These are phyloP conservation scores for Corymbia citriodora DNA, from an alignment of 441 rosid genomes.

Conservation along the genomic window DNA sequence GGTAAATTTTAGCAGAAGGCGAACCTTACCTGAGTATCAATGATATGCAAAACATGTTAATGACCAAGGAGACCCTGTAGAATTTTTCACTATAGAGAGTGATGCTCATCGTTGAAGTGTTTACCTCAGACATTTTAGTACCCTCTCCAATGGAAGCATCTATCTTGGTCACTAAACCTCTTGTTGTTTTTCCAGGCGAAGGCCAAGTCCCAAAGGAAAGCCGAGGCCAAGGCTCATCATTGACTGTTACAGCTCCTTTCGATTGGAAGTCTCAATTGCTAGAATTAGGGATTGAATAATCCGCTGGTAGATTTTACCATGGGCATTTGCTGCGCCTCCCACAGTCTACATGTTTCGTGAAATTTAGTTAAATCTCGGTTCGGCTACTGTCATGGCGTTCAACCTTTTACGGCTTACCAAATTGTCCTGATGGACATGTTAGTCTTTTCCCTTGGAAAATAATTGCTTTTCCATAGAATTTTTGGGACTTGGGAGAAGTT, in stretches of 20 bases:
- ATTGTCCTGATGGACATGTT: neutral
- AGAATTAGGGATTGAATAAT: neutral
- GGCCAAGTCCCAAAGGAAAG: slow-evolving; percentile 60
- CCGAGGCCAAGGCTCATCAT: slow-evolving; percentile 61
- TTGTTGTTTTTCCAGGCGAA: slow-evolving; percentile 30
- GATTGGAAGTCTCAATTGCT: neutral
- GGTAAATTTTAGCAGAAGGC: neutral
- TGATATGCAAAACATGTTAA: neutral
- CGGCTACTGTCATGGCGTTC: neutral
- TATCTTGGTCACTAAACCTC: neutral
- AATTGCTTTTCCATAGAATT: neutral
- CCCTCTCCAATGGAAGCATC: neutral
- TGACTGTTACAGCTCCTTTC: slow-evolving; percentile 15
- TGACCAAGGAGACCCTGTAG: neutral
- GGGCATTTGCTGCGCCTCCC: neutral
- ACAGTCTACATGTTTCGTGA: neutral
- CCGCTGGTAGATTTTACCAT: neutral
- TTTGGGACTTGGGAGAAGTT: neutral
- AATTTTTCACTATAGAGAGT: neutral
- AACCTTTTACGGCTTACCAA: neutral
- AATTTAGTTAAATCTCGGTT: neutral
- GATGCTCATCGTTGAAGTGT: neutral
- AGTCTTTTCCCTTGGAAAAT: neutral
- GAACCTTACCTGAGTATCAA: neutral
- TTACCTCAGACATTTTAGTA: neutral